phyloP scores from a whole-genome alignment of 805 yeast species.

The Zygotorulaspora sp. region DNA sequence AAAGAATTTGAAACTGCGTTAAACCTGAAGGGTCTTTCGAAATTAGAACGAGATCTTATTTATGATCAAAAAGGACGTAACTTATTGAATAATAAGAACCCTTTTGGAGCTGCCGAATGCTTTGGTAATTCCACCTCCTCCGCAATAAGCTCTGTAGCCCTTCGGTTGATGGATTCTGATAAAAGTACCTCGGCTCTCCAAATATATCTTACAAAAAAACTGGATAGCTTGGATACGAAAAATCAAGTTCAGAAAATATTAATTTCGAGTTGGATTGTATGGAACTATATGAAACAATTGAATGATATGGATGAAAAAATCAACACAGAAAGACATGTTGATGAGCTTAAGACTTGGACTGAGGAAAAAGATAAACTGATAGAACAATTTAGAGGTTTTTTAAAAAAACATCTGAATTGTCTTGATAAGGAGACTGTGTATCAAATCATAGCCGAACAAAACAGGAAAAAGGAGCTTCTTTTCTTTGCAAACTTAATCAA shows the following conservation, averaged over 20 bases:
- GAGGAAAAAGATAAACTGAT: slow-evolving; percentile 26
- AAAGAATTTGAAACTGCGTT: slow-evolving; percentile 64
- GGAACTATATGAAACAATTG: slow-evolving; percentile 35
- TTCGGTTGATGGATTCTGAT: slow-evolving; percentile 46
- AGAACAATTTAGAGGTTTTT: slow-evolving; percentile 44
- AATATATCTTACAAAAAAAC: slow-evolving; percentile 43
- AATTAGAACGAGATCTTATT: slow-evolving; percentile 46
- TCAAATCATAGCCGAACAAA: slow-evolving; percentile 64
- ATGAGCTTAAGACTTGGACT: slow-evolving; percentile 20
- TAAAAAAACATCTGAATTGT: slow-evolving; percentile 42
- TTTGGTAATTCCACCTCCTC: slow-evolving; percentile 56
- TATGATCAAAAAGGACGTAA: slow-evolving; percentile 52
- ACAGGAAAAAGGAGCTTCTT: slow-evolving; percentile 58
- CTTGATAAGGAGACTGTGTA: slow-evolving; percentile 68
- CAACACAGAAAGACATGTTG: slow-evolving; percentile 26
- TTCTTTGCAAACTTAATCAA: slow-evolving; percentile 61
- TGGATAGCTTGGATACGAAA: slow-evolving; percentile 33
- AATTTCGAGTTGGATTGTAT: slow-evolving; percentile 37
- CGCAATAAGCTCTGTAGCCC: slow-evolving; percentile 65
- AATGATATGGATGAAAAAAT: slow-evolving; percentile 35
- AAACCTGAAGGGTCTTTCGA: slow-evolving; percentile 32
- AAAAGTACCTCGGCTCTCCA: slow-evolving; percentile 42
- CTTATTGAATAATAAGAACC: slow-evolving; percentile 35
- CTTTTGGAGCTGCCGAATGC: slow-evolving; percentile 46
- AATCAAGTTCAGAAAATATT: slow-evolving; percentile 31